phyloP scores from a whole-genome alignment of 768 basidiomycete species.

The Strobilomyces dryophilus region DNA sequence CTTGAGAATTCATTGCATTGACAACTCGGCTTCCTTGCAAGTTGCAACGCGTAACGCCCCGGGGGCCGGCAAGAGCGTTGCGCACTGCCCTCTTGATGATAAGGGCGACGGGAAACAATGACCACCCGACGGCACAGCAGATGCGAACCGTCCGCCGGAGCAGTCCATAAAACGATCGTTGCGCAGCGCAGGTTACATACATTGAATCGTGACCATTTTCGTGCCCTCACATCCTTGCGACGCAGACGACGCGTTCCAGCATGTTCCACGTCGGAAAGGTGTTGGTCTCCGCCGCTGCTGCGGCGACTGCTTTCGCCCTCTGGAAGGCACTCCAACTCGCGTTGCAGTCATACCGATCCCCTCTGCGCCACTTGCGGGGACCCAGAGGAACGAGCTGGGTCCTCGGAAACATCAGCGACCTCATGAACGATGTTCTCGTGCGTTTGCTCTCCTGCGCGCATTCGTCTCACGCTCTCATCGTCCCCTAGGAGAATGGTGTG shows the following conservation, averaged over 20 bases:
- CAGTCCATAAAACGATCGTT: no score
- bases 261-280: conserved; percentile 2
- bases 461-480: not conserved
- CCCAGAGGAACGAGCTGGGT: conserved; percentile 43
- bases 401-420: conserved; percentile 45
- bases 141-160: no score
- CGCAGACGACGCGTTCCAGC: not conserved
- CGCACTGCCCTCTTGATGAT: no score
- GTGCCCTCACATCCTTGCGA: not conserved
- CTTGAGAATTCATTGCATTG: no score
- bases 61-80: no score
- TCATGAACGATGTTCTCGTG: conserved; percentile 38
- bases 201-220: not conserved
- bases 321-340: conserved; percentile 30
- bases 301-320: conserved; percentile 26
- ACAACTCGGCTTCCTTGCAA: no score
- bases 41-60: no score
- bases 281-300: conserved; percentile 1
- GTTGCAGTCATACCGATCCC: conserved; percentile 32
- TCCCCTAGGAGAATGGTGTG: conserved; percentile 22
- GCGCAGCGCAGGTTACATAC: no score
- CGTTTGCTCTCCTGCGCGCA: not conserved
- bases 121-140: no score
- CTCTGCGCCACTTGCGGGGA: conserved; percentile 47
- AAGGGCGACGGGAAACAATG: no score